Base-by-base conservation (phyloP, 2,329 filamentous ascomycete species). In the Trichoderma brevicompactum region DNA sequence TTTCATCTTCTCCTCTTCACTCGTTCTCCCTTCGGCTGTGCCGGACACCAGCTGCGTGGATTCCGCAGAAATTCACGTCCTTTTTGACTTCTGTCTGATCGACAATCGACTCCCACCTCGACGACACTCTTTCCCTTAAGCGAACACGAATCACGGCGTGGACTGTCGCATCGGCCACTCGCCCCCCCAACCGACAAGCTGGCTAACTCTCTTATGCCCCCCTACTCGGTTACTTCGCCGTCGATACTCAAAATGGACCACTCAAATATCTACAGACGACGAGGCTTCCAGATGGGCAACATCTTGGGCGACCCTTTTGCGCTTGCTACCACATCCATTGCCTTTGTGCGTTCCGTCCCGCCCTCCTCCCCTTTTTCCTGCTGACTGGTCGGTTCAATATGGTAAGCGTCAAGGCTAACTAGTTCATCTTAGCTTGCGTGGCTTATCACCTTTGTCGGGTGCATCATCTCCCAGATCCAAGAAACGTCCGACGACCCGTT, bases 301-400 rank as follows among this genome's bases (percentile, higher is more conserved):
- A 93, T 99, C 72, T 85, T 97, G 68, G 95, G 95, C 73, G 94
- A 99, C 80, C 95, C 95, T 6, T 98, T 99, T 79, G 94, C 94
- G 67, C 86, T 99, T 67, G 93, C 94, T 64, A 98, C 95, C 41
- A 87, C 96, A 69, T 97, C 94, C 65, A 97, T 98, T 77, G 87
- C 91, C 69, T 84, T 92, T 75, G 94, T 97, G 87, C 78, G 92
- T 54, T 50, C 34, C 56, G 36, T 43, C 13, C 36, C 52, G 52
- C 7, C 2, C 23, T 44, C 54, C 34, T 40, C 38, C 48, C 32
- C 34, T 56, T 44, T 63, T 54, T 46, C 15, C 13, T n/a, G 34
- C 58, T 59, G 50, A 66, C 44, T 3, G 36, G 23, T 17, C 19
- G 38, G 36, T 43, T 38, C 34, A 19, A 54, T n/a, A 15, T 63